Evolutionary conservation across 805 yeast species (phyloP), one percentile per base, ranked within the genome.

Genomic region (Kluyveromyces nonfermentans): DNA sequence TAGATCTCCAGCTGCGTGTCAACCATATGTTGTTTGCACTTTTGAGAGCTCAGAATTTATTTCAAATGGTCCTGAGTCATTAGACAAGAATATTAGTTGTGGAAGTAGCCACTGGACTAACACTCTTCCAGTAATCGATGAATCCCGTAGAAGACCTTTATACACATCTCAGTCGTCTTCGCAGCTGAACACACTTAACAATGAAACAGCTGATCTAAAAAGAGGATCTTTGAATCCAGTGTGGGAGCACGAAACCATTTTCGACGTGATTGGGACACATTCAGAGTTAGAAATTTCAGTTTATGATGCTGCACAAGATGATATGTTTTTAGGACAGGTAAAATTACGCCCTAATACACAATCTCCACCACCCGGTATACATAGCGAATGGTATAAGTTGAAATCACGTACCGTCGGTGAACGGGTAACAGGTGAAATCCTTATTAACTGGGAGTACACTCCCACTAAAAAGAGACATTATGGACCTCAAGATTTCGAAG

Each of bases 401-500:
- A 75, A 78, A 54, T 75, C 89, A 15, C 78, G 96, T 54, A 76
- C 80, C 20, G 73, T 75, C 30, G 87, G 88, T 42, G 95, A 85
- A 57, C 69, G 75, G 28, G 86, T 85, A 10, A 62, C 79, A 1
- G 97, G 97, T 41, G 80, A 80, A 43, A 78, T 90, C 47, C 78
- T 79, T 52, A 78, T 93, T 44, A 73, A 77, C 50, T 77, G 89
- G 73, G 80, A 78, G 50, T 90, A 81, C 64, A 78, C 78, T 38
- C 68, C 77, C 31, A 78, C 84, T 17, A 70, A 77, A 41, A 82
- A 85, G 62, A 78, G 79, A 54, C 85, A 82, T 53, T 85, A 82
- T 58, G 96, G 96, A 1, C 98, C 98, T 5, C 82, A 82, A 41
- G 97, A 93, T 65, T 93, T 93, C 64, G 96, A 89, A 62, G 87